Evolutionary conservation across 2,329 filamentous ascomycete species (phyloP), one percentile per base, ranked within the genome.

Genomic region (Fonsecaea multimorphosa): DNA sequence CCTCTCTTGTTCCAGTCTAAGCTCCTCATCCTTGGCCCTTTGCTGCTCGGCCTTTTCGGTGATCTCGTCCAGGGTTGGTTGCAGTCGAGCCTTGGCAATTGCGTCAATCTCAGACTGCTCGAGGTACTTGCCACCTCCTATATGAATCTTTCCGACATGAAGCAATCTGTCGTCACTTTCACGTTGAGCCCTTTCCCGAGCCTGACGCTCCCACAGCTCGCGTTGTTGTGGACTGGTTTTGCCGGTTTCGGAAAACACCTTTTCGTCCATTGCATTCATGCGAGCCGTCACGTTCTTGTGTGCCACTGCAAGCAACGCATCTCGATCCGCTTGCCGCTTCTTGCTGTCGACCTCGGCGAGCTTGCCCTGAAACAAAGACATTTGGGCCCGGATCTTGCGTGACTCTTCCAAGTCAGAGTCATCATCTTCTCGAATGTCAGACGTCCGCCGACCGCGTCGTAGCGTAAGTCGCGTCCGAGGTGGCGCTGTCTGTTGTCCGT

Each of bases 51-150:
- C 91, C 74, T 89, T 91, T 58, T 91, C 88, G 60, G 89, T 88
- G 68, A 97, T 95, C 70, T 96, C 91, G 70, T 97, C 89, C 5
- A 97, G 77, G 0, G 95, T 87, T 3, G 93, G 93, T 75, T 94
- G 91, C 16, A 97, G 85, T 70, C 89, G 87, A 53, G 85, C 87
- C 12, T 87, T 85, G 2, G 93, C 93, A 70, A 97, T 91, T 5
- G 87, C 87, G 69, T 97, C 88, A 16, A 97, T 87, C 55, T 93
- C 91, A 4, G 87, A 83, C 71, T 90, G 87, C 40, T 92, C 87
- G 82, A 97, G 88, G 73, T 89, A 93, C 73, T 86, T 92, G 7
- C 92, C 92, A 52, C 90, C 89, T 3, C 94, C 93, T 61, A 97
- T 87, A 69, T 95, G 85, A 71, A 87, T 80, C 73, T 81, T 83